A percentile compares a stretch with the other conserved stretches of the same genome.
Conservation (phyloP, 768 basidiomycete genomes). For the Naganishia antarctica region DNA sequence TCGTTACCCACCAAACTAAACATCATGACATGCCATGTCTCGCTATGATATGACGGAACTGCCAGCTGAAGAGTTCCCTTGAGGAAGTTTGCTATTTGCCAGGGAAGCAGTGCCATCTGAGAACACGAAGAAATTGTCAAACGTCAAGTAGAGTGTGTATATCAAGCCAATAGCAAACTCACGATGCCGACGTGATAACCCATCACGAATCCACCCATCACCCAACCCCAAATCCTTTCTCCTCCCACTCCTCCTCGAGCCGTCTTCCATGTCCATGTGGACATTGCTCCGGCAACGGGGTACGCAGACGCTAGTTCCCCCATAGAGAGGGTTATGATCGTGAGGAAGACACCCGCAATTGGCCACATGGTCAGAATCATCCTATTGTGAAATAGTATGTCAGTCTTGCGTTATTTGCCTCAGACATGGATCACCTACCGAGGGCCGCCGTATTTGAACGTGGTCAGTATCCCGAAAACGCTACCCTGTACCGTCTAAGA, state of each 20-base stretch:
- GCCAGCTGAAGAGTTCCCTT: slow-evolving; percentile 40
- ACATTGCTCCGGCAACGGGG: slow-evolving; percentile 47
- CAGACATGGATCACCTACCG: slow-evolving; percentile 30
- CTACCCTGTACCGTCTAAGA: slow-evolving; percentile 35
- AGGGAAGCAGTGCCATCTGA: slow-evolving; percentile 42
- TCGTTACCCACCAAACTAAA: slow-evolving; percentile 40
- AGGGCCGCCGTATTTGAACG: slow-evolving; percentile 47
- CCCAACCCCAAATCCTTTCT: slow-evolving; percentile 47
- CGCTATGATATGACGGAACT: slow-evolving; percentile 32
- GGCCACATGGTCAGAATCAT: slow-evolving; percentile 46
- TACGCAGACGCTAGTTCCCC: slow-evolving; percentile 46
- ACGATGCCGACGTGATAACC: slow-evolving; percentile 28
- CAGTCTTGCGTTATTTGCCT: neutral
- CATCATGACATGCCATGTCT: slow-evolving; percentile 39
- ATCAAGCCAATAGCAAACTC: neutral
- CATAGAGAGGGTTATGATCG: slow-evolving; percentile 39
- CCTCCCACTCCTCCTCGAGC: slow-evolving; percentile 44
- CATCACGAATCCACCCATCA: slow-evolving; percentile 33
- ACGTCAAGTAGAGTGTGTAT: slow-evolving; percentile 21
- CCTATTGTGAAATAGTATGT: neutral
- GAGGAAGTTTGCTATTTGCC: slow-evolving; percentile 40
- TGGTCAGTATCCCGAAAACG: slow-evolving; percentile 42
- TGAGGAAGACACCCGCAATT: slow-evolving; percentile 35
- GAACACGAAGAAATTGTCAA: neutral
- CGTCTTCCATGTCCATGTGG: slow-evolving; percentile 46